Percentiles rank a stretch among this genome's conserved stretches.
These are phyloP conservation scores for Podaxis sp. DNA, from an alignment of 768 basidiomycete species.

Conservation along the genomic window DNA sequence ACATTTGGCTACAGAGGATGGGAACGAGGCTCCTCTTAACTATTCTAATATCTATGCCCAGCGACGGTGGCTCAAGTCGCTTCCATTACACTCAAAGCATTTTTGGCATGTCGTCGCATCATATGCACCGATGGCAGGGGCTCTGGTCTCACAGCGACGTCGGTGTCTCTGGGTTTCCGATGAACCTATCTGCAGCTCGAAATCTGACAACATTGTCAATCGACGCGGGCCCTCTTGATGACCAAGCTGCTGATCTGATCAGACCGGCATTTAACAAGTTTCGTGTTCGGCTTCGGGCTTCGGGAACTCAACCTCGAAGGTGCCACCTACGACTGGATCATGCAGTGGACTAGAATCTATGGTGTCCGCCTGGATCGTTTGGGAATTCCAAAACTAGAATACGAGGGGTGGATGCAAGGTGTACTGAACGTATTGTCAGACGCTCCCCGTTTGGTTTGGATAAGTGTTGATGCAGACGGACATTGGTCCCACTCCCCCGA, in stretches of 20 bases:
- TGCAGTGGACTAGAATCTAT: not conserved
- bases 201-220: not conserved
- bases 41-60: not conserved
- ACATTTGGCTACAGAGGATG: not conserved
- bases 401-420: slow-evolving; percentile 5
- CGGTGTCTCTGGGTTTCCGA: not conserved
- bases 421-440: not conserved
- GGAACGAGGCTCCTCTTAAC: not conserved
- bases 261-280: not conserved
- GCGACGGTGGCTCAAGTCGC: not conserved
- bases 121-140: not conserved
- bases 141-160: slow-evolving; percentile 1
- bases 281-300: not conserved
- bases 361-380: not conserved
- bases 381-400: not conserved
- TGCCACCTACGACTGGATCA: not conserved
- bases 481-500: not conserved
- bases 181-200: not conserved
- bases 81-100: not conserved
- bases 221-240: not conserved
- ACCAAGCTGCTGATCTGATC: not conserved
- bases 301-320: not conserved
- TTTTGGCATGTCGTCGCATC: not conserved
- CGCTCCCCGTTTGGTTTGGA: not conserved
- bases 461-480: not conserved